Percentiles rank a stretch among this genome's conserved stretches.
Evolutionary conservation across 2,329 filamentous ascomycete genomes (phyloP).

Genomic region (Rhynchosporium graminicola): DNA sequence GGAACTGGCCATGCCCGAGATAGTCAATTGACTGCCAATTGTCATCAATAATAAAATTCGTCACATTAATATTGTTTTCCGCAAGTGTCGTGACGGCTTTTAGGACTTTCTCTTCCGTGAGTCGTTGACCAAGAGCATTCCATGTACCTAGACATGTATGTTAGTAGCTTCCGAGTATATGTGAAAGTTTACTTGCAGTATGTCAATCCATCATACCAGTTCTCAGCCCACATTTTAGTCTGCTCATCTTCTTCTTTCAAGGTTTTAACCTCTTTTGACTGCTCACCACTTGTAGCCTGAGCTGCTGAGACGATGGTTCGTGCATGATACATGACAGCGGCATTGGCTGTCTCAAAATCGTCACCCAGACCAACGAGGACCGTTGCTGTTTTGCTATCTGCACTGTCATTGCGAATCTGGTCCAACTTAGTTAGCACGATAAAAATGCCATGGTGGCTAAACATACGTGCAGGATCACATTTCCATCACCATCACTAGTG

Average conservation of each 20-base stretch:
- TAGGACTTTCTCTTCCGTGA: constrained; percentile 80
- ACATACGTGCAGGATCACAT: constrained; percentile 64
- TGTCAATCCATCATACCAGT: constrained; percentile 90
- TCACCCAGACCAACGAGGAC: constrained; percentile 72
- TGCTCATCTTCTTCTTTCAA: constrained; percentile 49
- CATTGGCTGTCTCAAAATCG: constrained; percentile 73
- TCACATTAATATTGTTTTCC: constrained; percentile 72
- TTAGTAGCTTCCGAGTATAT: neutral
- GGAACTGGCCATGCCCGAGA: constrained; percentile 52
- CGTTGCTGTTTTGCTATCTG: constrained; percentile 54
- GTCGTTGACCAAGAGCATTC: constrained; percentile 84
- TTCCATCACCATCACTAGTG: constrained; percentile 62
- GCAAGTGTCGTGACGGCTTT: constrained; percentile 72
- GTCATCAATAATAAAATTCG: constrained; percentile 91
- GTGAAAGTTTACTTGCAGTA: constrained; percentile 62
- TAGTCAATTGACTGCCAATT: constrained; percentile 84
- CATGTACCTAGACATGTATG: constrained; percentile 64
- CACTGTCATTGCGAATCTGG: constrained; percentile 67
- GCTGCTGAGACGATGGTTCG: constrained; percentile 59
- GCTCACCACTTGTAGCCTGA: constrained; percentile 47
- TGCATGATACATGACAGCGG: constrained; percentile 86
- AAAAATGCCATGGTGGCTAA: neutral
- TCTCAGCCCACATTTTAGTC: constrained; percentile 67
- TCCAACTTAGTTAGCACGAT: neutral
- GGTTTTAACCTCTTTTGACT: constrained; percentile 49